Base-by-base conservation (phyloP, 768 basidiomycete species). In the Lactarius trivialis region DNA sequence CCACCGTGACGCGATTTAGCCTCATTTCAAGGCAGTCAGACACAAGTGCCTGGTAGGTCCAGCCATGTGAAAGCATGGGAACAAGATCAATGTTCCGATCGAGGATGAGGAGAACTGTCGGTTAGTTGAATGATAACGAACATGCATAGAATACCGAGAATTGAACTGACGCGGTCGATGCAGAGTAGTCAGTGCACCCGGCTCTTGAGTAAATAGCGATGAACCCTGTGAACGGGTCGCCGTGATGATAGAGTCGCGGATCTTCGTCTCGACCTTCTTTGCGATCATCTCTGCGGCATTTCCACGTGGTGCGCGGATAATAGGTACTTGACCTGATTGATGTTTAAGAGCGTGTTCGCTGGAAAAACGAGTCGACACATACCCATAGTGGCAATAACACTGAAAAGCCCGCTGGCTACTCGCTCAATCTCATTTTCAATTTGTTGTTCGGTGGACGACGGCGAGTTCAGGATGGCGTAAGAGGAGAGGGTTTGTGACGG, bases 261-360 rank as follows among this genome's bases (percentile, higher is more conserved):
- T 88, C 74, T 92, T 93, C 15, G 85, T 82, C 70, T 99, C 97
- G 12, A 99, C 79, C 72, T 92, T 97, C 76, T 93, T 89, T 9
- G 95, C 95, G n/a, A 98, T 86, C 95, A 98, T 97, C 74, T 99
- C 97, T 21, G 95, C 97, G 5, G 97, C 97, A 73, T 98, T 98
- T 1, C 96, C 96, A 73, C 88, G 79, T 24, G 97, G 97, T 60
- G 91, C 88, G 34, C 97, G 88, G 62, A 99, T 98, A 71, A 94
- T 89, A 11, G 97, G 97, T 24, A 96, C 89, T 68, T 92, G 89
- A 1, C 91, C 93, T 93, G 59, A 12, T 55, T 60, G 28, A 53
- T 32, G 24, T 3, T 48, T 21, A 39, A 28, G n/a, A 30, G 32
- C 17, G 37, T 17, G 43, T n/a, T 43, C 14, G 5, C 12, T 49